Conservation (phyloP, 176 grass and related monocot genomes). For the Bromus sterilis region DNA sequence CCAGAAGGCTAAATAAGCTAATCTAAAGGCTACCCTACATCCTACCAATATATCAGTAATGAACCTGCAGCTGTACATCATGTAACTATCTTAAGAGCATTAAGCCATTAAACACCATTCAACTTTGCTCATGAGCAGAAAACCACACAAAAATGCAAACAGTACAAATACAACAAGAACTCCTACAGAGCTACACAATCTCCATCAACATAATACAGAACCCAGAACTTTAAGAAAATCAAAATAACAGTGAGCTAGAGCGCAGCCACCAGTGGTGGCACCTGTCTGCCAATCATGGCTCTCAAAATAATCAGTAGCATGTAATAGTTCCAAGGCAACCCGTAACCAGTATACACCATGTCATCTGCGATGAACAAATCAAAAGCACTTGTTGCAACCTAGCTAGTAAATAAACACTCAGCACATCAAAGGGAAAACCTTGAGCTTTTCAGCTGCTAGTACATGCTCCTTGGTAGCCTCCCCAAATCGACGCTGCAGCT, state of each 20-base stretch:
- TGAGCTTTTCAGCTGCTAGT: slow-evolving; percentile 36
- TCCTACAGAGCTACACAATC: background rate
- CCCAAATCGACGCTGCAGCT: slow-evolving; percentile 59
- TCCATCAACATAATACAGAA: background rate
- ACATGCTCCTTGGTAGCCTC: slow-evolving; percentile 63
- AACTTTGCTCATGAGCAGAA: background rate
- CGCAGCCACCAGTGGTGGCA: background rate
- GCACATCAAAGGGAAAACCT: slow-evolving; percentile 27
- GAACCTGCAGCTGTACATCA: background rate
- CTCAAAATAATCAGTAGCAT: background rate
- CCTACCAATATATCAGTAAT: background rate
- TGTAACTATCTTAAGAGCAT: background rate
- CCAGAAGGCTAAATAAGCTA: background rate
- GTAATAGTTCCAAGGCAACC: background rate
- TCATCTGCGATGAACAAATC: background rate
- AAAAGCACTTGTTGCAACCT: background rate
- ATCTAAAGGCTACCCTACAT: background rate
- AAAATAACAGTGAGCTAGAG: background rate
- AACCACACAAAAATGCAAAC: background rate
- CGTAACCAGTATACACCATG: background rate
- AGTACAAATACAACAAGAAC: background rate
- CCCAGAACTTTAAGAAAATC: background rate
- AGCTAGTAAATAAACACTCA: background rate
- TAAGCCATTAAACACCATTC: background rate
- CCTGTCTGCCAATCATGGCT: background rate